A percentile compares a stretch with the other conserved stretches of the same genome.
phyloP scores from a whole-genome alignment of 148 eudicot species.

The Amaranthus palmeri region DNA sequence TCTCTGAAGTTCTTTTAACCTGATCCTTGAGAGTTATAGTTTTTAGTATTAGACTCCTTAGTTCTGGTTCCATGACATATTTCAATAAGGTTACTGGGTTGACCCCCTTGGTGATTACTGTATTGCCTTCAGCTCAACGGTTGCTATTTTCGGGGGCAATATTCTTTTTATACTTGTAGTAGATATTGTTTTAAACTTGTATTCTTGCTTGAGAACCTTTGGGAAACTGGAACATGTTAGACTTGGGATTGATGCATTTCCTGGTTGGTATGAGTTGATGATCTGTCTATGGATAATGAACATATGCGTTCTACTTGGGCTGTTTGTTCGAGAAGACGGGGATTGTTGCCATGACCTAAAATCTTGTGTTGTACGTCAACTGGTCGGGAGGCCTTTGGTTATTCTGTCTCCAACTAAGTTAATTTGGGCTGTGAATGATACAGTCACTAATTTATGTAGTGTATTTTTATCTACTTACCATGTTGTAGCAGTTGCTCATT shows the following conservation, averaged over 20 bases:
- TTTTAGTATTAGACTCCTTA: conserved; percentile 8
- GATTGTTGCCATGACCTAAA: conserved; percentile 9
- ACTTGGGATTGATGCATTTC: conserved; percentile 1
- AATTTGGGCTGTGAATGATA: conserved; percentile 21
- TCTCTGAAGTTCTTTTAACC: conserved; percentile 7
- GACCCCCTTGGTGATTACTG: neutral
- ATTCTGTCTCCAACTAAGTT: conserved; percentile 17
- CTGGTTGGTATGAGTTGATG: conserved; percentile 11
- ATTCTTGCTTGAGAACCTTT: conserved; percentile 13
- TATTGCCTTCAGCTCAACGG: conserved; percentile 10
- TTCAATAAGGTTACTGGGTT: neutral
- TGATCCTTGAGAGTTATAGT: conserved; percentile 6
- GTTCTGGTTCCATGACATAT: conserved; percentile 3
- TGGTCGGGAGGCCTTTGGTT: conserved; percentile 18
- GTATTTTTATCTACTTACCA: conserved; percentile 13
- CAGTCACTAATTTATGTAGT: conserved; percentile 16
- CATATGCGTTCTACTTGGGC: conserved; percentile 11
- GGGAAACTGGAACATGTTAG: conserved; percentile 12
- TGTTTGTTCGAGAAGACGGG: conserved; percentile 21
- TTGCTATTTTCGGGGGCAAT: neutral
- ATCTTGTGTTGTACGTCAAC: conserved; percentile 10
- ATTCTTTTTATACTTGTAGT: conserved; percentile 7
- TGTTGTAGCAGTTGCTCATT: conserved; percentile 20
- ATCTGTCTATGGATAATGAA: conserved; percentile 18
- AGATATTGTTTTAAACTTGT: conserved; percentile 10